phyloP scores from a whole-genome alignment of 2,329 filamentous ascomycete species.

The Diaporthe helianthi region DNA sequence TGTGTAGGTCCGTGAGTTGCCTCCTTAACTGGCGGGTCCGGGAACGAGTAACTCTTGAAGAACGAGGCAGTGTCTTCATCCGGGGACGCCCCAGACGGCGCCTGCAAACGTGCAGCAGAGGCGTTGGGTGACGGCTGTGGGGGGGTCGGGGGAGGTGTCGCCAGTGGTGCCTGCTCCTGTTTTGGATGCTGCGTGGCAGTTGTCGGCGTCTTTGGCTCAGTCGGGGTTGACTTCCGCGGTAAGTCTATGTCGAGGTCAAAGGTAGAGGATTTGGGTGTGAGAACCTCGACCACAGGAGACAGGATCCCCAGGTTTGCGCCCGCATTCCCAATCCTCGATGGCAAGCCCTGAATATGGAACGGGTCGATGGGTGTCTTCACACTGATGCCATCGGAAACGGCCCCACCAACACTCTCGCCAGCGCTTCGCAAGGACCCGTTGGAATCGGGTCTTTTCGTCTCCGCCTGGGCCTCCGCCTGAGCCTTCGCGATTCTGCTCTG shows the following conservation, averaged over 20 bases:
- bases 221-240: neutral
- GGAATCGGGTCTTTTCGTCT: constrained; percentile 37
- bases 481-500: constrained; percentile 47
- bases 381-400: constrained; percentile 12
- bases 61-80: constrained; percentile 26
- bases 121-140: constrained; percentile 12
- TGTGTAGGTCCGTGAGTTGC: constrained; percentile 21
- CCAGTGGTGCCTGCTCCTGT: constrained; percentile 31
- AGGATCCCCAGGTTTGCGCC: constrained; percentile 43
- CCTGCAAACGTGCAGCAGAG: neutral
- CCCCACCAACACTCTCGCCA: constrained; percentile 40
- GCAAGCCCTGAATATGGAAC: constrained; percentile 57
- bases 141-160: constrained; percentile 30
- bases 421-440: constrained; percentile 42
- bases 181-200: constrained; percentile 27
- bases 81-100: neutral
- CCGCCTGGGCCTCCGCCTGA: constrained; percentile 39
- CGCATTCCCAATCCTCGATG: constrained; percentile 51
- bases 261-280: constrained; percentile 38
- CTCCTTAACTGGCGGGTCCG: neutral
- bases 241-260: constrained; percentile 37
- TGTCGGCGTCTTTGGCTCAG: constrained; percentile 27
- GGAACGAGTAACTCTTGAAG: constrained; percentile 3
- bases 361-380: constrained; percentile 53
- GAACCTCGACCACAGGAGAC: constrained; percentile 41